Percentiles rank a stretch among this genome's conserved stretches.
phyloP scores from a whole-genome alignment of 2,329 filamentous ascomycete species.

The Aureobasidium sp. region DNA sequence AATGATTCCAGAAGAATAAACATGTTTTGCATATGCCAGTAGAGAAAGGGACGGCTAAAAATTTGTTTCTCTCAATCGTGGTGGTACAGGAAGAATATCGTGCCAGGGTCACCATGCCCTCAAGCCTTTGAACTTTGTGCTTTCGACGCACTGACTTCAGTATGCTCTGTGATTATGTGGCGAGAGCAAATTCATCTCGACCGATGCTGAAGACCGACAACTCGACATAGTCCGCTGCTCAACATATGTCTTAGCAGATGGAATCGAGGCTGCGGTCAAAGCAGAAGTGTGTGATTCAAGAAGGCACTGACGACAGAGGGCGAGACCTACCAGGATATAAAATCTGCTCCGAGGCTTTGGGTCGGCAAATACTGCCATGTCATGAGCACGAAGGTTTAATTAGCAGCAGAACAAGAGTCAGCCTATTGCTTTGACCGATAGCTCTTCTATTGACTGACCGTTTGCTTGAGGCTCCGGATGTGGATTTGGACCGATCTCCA shows the following conservation, averaged over 20 bases:
- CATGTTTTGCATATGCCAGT: background rate
- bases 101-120: background rate
- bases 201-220: too few relatives aligned
- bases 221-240: background rate
- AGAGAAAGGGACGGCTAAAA: background rate
- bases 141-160: background rate
- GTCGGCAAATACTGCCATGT: background rate
- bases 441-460: conserved; percentile 6
- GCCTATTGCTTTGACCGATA: conserved; percentile 7
- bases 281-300: too few relatives aligned
- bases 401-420: conserved; percentile 3
- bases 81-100: background rate
- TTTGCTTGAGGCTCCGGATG: background rate
- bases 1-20: background rate
- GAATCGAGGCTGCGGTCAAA: background rate
- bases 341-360: background rate
- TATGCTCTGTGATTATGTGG: background rate
- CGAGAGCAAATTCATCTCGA: background rate
- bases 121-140: background rate
- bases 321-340: background rate
- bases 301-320: background rate
- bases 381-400: conserved; percentile 1
- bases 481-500: background rate
- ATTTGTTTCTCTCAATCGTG: background rate
- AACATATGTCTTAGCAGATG: too few relatives aligned